These are phyloP conservation scores for Escovopsis sp. DNA, from an alignment of 2,329 filamentous ascomycete species.

Conservation along the genomic window DNA sequence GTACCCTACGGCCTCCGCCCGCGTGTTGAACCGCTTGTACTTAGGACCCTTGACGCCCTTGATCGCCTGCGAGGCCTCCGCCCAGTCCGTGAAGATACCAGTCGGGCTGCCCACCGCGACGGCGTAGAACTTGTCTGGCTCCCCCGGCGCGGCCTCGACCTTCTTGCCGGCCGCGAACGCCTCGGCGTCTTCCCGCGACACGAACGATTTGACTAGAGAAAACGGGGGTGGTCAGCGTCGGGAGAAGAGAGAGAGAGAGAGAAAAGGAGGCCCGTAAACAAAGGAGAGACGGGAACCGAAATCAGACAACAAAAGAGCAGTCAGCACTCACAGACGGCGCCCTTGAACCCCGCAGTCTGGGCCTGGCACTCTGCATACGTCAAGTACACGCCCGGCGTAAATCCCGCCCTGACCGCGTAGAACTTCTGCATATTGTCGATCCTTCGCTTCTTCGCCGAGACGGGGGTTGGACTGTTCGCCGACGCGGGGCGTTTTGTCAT, in stretches of 20 bases:
- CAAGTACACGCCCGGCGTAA: slow-evolving; percentile 44
- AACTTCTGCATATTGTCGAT: slow-evolving; percentile 37
- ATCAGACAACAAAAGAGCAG: too few species aligned
- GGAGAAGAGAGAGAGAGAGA: background rate
- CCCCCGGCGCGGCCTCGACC: slow-evolving; percentile 21
- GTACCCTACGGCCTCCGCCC: slow-evolving; percentile 63
- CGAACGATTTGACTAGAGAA: slow-evolving; percentile 62
- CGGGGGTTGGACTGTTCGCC: slow-evolving; percentile 5
- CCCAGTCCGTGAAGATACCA: slow-evolving; percentile 51
- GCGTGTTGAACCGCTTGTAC: slow-evolving; percentile 54
- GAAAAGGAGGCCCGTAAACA: slow-evolving; percentile 5
- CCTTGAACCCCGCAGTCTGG: slow-evolving; percentile 45
- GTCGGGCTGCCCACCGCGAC: slow-evolving; percentile 44
- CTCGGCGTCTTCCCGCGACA: slow-evolving; percentile 58
- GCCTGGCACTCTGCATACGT: slow-evolving; percentile 46
- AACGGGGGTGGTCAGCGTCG: background rate
- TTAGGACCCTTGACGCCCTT: slow-evolving; percentile 55
- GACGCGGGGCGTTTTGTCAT: slow-evolving; percentile 14
- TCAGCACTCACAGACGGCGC: slow-evolving; percentile 50
- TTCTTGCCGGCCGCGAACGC: slow-evolving; percentile 53
- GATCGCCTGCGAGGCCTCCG: slow-evolving; percentile 57
- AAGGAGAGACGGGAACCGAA: background rate
- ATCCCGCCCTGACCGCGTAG: slow-evolving; percentile 47
- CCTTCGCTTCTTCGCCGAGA: slow-evolving; percentile 32
- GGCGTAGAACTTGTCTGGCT: slow-evolving; percentile 40